These are phyloP conservation scores for Saccharomycopsis hybrid DNA, from an alignment of 1,139 yeast genomes.

Conservation along the genomic window DNA sequence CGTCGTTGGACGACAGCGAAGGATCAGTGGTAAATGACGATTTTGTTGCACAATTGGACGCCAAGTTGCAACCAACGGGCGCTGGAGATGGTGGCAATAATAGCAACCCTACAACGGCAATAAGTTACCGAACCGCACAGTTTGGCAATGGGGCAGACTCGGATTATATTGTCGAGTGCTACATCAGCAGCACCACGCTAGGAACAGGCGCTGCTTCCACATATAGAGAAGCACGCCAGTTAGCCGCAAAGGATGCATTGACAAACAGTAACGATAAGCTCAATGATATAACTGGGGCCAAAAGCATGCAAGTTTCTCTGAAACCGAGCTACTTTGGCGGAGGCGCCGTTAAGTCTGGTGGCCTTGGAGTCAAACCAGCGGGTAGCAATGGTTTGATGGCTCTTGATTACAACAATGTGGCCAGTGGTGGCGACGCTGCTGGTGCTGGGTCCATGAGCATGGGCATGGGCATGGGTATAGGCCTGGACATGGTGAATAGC, in stretches of 20 bases:
- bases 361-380: too few species aligned
- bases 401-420: too few species aligned
- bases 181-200: neutral
- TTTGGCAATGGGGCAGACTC: neutral
- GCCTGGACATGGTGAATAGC: too few species aligned
- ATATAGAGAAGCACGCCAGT: constrained; percentile 57
- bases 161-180: neutral
- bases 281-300: neutral
- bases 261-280: neutral
- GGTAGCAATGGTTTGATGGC: too few species aligned
- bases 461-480: too few species aligned
- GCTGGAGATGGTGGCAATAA: neutral
- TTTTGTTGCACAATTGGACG: too few species aligned
- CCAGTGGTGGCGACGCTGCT: too few species aligned
- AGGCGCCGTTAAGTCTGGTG: too few species aligned
- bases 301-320: too few species aligned
- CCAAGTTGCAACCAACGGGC: neutral
- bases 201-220: neutral
- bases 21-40: neutral
- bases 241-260: constrained; percentile 62
- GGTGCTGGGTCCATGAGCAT: too few species aligned
- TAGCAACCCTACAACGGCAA: neutral
- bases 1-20: neutral
- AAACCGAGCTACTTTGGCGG: too few species aligned
- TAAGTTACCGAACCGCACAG: neutral